Conservation (phyloP, 164 flowering plant species). For the Umbellularia californica region DNA sequence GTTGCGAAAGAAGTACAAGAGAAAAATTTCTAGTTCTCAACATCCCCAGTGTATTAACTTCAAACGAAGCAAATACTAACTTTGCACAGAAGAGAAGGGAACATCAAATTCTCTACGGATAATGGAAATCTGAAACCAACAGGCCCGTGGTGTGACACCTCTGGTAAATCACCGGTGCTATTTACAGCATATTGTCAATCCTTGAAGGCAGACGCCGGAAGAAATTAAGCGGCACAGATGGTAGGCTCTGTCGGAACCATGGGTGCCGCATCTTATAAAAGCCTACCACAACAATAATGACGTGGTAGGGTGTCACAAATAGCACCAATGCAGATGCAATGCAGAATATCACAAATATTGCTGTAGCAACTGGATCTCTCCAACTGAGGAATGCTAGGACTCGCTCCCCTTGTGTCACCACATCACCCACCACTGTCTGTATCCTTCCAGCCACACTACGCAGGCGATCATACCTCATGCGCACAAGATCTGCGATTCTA, state of each 20-base stretch:
- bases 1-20: no score
- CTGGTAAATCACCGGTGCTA: neutral
- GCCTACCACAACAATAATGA: slow-evolving; percentile 42
- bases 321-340: slow-evolving; percentile 57
- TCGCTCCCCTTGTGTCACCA: no score
- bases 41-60: no score
- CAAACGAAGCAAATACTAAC: no score
- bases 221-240: slow-evolving; percentile 75
- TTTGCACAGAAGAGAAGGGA: no score
- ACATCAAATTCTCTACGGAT: no score
- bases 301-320: slow-evolving; percentile 27
- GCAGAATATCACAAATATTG: slow-evolving; percentile 62
- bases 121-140: no score
- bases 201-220: slow-evolving; percentile 84
- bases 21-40: no score
- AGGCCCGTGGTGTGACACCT: no score
- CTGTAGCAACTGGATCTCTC: slow-evolving; percentile 74
- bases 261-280: slow-evolving; percentile 83
- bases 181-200: slow-evolving; percentile 81
- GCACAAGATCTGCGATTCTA: slow-evolving; percentile 50
- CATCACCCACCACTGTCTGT: no score
- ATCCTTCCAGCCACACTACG: slow-evolving; percentile 49
- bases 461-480: slow-evolving; percentile 75
- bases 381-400: slow-evolving; percentile 62
- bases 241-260: slow-evolving; percentile 64